Conservation (phyloP, 2,329 filamentous ascomycete genomes). For the Ceratocystis diversiconidia region DNA sequence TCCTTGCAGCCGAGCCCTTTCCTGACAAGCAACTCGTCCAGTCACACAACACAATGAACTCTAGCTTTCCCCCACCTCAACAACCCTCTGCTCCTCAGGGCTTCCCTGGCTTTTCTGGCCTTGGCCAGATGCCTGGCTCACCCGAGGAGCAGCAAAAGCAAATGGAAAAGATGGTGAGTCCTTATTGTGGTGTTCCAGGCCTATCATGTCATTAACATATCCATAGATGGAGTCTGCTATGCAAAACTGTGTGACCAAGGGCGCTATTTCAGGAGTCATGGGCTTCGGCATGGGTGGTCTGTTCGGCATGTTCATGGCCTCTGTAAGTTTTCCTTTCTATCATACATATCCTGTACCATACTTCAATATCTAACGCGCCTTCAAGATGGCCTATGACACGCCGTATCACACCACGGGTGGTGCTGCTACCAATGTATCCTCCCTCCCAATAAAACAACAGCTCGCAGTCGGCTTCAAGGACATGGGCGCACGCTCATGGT, state of each 20-base stretch:
- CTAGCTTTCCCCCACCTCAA: conserved; percentile 6
- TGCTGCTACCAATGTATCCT: conserved; percentile 31
- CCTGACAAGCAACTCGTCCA: background rate
- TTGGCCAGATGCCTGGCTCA: conserved; percentile 7
- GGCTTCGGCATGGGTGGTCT: conserved; percentile 87
- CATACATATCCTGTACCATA: background rate
- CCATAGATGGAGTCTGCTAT: conserved; percentile 64
- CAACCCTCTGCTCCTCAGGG: background rate
- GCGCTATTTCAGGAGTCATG: conserved; percentile 78
- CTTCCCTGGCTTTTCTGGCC: conserved; percentile 8
- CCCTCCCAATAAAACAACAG: conserved; percentile 73
- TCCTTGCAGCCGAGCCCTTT: background rate
- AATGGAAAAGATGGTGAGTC: conserved; percentile 19
- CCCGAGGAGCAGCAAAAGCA: conserved; percentile 19
- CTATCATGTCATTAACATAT: background rate
- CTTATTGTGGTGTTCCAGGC: background rate
- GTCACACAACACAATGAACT: conserved; percentile 6
- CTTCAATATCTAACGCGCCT: background rate
- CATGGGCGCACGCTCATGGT: conserved; percentile 75
- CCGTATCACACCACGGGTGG: conserved; percentile 48
- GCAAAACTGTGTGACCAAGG: conserved; percentile 86
- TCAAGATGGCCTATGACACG: conserved; percentile 94
- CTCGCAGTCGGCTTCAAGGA: conserved; percentile 78
- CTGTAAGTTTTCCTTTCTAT: conserved; percentile 41
- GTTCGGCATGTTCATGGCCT: conserved; percentile 97